A percentile compares a stretch with the other conserved stretches of the same genome.
Evolutionary conservation across 257 asterid genomes (phyloP).

Genomic region (Capsicum chinense): DNA sequence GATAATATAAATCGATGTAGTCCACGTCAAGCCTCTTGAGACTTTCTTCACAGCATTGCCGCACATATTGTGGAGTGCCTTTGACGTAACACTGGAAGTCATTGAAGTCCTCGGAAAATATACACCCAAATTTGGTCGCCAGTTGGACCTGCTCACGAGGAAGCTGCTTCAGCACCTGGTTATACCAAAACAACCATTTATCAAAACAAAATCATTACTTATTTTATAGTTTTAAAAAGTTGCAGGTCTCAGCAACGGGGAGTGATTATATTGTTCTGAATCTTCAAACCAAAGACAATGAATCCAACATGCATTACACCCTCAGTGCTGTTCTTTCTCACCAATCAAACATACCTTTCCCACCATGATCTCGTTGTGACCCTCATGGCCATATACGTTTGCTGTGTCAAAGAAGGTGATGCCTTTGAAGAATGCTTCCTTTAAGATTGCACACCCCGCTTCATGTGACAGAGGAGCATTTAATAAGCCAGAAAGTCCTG

Average conservation of each 20-base stretch:
- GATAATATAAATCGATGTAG: not conserved
- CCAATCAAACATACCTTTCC: conserved; percentile 50
- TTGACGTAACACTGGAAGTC: not conserved
- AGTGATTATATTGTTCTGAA: not conserved
- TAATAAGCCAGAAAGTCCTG: conserved; percentile 51
- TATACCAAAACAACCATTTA: not conserved
- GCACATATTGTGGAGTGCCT: conserved; percentile 48
- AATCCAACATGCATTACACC: not conserved
- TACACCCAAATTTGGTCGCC: conserved; percentile 47
- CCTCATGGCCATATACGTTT: conserved; percentile 42
- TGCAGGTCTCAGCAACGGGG: not conserved
- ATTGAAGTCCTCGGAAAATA: not conserved
- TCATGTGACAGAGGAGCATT: conserved; percentile 57
- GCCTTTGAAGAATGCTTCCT: conserved; percentile 53
- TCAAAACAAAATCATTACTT: not conserved
- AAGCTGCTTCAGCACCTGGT: conserved; percentile 45
- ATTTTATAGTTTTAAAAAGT: not conserved
- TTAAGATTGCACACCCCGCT: conserved; percentile 47
- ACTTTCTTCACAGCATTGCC: conserved; percentile 58
- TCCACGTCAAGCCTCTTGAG: conserved; percentile 55
- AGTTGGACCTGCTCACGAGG: conserved; percentile 46
- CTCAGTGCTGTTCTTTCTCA: not conserved
- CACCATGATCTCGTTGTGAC: conserved; percentile 54
- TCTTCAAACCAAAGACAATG: not conserved
- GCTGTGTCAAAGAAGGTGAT: conserved; percentile 62